Evolutionary conservation across 2,329 filamentous ascomycete species (phyloP).

Genomic region (Aspergillus carbonarius): DNA sequence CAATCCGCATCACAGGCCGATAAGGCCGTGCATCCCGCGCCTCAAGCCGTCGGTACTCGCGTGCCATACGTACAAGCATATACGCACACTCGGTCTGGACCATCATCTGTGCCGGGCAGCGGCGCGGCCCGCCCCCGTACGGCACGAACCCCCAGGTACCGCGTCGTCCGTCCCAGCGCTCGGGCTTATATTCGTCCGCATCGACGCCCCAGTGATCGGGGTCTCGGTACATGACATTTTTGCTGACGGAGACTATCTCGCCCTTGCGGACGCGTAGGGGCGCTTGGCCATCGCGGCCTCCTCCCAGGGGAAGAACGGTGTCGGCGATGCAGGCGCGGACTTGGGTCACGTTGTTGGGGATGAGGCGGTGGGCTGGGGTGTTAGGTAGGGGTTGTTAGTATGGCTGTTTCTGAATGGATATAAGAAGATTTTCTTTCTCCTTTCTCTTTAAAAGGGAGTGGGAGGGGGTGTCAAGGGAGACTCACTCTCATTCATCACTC

Average conservation of each 20-base stretch:
- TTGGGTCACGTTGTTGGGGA: slow-evolving; percentile 72
- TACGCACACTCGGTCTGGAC: slow-evolving; percentile 56
- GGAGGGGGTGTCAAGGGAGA: no score
- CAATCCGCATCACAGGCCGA: no score
- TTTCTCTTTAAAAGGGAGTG: no score
- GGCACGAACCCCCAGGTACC: slow-evolving; percentile 52
- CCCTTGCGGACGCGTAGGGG: slow-evolving; percentile 47
- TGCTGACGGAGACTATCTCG: slow-evolving; percentile 46
- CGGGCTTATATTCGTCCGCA: slow-evolving; percentile 46
- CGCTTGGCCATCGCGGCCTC: slow-evolving; percentile 42
- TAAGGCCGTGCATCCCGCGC: background rate
- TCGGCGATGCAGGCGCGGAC: slow-evolving; percentile 53
- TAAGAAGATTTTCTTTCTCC: no score
- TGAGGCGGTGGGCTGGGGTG: slow-evolving; percentile 66
- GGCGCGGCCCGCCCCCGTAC: slow-evolving; percentile 49
- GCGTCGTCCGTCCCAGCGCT: slow-evolving; percentile 41
- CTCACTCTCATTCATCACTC: no score
- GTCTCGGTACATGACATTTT: slow-evolving; percentile 47
- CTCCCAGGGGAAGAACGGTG: slow-evolving; percentile 68
- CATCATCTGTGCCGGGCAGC: slow-evolving; percentile 58
- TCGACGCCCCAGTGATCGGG: slow-evolving; percentile 29
- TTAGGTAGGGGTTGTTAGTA: slow-evolving; percentile 27
- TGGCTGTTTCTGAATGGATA: background rate
- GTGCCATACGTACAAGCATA: slow-evolving; percentile 36
- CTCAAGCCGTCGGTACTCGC: slow-evolving; percentile 31